Percentiles rank a stretch among this genome's conserved stretches.
Conservation (phyloP, 2,329 filamentous ascomycete species). For the Teratosphaeria destructans region DNA sequence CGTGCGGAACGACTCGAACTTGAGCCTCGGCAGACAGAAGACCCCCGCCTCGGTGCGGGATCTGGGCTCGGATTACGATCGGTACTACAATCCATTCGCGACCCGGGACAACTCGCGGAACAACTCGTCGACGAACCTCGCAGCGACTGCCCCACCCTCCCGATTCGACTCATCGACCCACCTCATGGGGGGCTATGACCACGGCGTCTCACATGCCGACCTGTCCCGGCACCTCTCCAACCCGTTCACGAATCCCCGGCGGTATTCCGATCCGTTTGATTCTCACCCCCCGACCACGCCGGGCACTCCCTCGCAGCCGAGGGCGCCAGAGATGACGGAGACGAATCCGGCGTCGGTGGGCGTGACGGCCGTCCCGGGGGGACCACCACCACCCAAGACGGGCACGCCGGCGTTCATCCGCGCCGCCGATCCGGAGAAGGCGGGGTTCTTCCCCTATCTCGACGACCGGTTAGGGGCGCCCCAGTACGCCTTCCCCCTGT, state of each 20-base stretch:
- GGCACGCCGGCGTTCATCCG: constrained; percentile 20
- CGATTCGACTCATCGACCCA: constrained; percentile 15
- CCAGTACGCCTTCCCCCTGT: constrained; percentile 35
- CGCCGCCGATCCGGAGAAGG: constrained; percentile 25
- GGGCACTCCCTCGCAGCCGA: constrained; percentile 7
- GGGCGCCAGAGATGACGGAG: constrained; percentile 3
- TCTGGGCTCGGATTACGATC: constrained; percentile 27
- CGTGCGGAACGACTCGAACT: constrained; percentile 15
- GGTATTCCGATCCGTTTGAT: constrained; percentile 18
- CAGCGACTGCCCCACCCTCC: constrained; percentile 8
- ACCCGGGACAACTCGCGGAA: constrained; percentile 24
- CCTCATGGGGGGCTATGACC: constrained; percentile 7
- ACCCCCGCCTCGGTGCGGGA: constrained; percentile 26
- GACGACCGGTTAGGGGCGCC: constrained; percentile 40
- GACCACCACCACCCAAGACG: constrained; percentile 2
- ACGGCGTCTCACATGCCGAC: constrained; percentile 11
- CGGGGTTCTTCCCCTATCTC: constrained; percentile 30
- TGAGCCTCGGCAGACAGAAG: constrained; percentile 17
- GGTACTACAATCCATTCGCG: constrained; percentile 30
- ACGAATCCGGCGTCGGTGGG: constrained; percentile 6
- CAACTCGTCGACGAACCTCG: constrained; percentile 14
- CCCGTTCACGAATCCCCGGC: constrained; percentile 23
- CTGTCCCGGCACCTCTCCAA: constrained; percentile 22
- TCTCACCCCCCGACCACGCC: constrained; percentile 14
- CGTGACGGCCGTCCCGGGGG: constrained; percentile 2